Conservation (phyloP, 495 filamentous ascomycete genomes). For the Hypoxylon perforatum region DNA sequence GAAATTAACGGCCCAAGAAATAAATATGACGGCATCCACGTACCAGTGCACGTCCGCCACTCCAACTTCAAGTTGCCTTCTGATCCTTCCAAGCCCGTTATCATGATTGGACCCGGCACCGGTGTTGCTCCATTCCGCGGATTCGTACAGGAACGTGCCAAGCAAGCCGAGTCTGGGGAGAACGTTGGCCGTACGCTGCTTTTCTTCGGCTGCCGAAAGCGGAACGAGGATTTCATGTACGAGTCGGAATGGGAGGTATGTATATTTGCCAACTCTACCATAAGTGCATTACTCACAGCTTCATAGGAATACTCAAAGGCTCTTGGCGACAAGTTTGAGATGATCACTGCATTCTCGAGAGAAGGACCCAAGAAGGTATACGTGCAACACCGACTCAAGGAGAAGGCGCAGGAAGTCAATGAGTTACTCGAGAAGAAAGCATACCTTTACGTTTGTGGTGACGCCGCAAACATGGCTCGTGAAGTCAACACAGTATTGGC, state of each 20-base stretch:
- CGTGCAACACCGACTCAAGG: conserved; percentile 91
- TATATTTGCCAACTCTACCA: conserved; percentile 23
- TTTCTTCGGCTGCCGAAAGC: conserved; percentile 93
- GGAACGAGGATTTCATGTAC: conserved; percentile 91
- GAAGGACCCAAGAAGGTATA: conserved; percentile 90
- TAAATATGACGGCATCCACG: conserved; percentile 96
- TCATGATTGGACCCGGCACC: conserved; percentile 96
- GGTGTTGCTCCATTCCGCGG: conserved; percentile 96
- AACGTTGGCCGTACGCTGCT: conserved; percentile 89
- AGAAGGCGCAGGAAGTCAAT: conserved; percentile 85
- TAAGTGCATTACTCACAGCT: conserved; percentile 25
- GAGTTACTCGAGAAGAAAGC: conserved; percentile 86
- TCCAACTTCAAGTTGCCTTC: conserved; percentile 99
- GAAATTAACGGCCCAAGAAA: conserved; percentile 90
- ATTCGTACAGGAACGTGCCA: conserved; percentile 93
- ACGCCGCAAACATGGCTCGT: conserved; percentile 97
- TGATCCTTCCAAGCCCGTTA: conserved; percentile 91
- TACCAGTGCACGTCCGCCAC: conserved; percentile 95
- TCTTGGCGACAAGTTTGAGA: conserved; percentile 85
- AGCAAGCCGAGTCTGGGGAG: conserved; percentile 80
- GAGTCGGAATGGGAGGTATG: conserved; percentile 92
- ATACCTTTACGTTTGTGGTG: conserved; percentile 98
- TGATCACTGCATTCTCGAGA: conserved; percentile 94
- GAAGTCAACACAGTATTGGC: conserved; percentile 89
- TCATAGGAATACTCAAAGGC: conserved; percentile 79